These are phyloP conservation scores for Sporothrix pseudoabietina DNA, from an alignment of 2,329 filamentous ascomycete genomes.

Conservation along the genomic window DNA sequence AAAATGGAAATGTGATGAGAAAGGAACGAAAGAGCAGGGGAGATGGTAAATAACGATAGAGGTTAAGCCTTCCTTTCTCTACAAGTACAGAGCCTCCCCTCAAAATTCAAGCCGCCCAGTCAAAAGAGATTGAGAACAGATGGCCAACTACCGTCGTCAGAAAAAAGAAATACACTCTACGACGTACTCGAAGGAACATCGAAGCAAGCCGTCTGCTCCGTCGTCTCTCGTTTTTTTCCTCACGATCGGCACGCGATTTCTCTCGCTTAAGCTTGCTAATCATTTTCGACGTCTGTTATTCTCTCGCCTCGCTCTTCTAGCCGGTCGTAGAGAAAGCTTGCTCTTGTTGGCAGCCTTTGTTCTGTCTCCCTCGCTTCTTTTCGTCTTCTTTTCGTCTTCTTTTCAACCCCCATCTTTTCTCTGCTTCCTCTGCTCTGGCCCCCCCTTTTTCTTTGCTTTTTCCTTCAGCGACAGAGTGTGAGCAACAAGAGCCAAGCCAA, in stretches of 20 bases:
- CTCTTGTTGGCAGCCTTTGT: not conserved
- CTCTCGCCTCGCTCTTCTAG: not conserved
- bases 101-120: not conserved
- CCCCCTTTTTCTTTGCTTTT: not conserved
- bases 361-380: not conserved
- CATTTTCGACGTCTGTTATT: not conserved
- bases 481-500: not conserved
- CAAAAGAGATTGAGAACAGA: not conserved
- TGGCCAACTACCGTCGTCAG: not conserved
- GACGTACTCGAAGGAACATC: not conserved
- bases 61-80: not conserved
- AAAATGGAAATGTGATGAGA: not conserved
- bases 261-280: not conserved
- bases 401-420: not conserved
- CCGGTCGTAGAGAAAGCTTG: not conserved
- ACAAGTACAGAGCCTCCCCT: not conserved
- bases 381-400: not conserved
- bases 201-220: not conserved
- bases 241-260: not conserved
- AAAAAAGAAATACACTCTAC: not conserved
- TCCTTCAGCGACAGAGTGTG: not conserved
- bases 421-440: not conserved
- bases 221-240: not conserved
- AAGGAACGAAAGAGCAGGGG: conserved; percentile 22
- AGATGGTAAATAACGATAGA: not conserved